Conservation (phyloP, 495 filamentous ascomycete species). For the Penicillium chermesinum region DNA sequence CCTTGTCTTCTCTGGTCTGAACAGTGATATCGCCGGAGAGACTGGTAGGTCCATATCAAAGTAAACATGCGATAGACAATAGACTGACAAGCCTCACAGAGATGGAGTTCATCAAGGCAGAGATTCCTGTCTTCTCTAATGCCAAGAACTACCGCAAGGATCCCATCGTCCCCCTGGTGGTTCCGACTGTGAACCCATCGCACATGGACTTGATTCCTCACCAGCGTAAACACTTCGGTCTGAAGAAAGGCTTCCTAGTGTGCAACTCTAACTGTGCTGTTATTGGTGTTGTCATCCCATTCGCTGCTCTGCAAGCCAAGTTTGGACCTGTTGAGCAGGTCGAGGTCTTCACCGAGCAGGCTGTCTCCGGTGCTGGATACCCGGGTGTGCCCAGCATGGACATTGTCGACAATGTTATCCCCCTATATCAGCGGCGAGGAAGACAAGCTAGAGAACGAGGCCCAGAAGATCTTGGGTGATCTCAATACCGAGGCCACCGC, state of each 20-base stretch:
- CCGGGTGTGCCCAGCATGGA: conserved; percentile 74
- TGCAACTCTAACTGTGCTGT: conserved; percentile 92
- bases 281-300: conserved; percentile 84
- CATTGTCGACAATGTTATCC: conserved; percentile 77
- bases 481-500: conserved; percentile 61
- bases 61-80: not conserved
- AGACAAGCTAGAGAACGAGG: conserved; percentile 81
- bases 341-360: conserved; percentile 83
- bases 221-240: conserved; percentile 59
- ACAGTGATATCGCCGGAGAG: conserved; percentile 76
- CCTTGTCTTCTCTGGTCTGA: conserved; percentile 82
- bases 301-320: conserved; percentile 70
- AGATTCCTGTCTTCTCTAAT: conserved; percentile 80
- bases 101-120: conserved; percentile 70
- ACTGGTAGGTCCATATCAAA: conserved; percentile 51
- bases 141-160: conserved; percentile 85
- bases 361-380: conserved; percentile 82
- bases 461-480: conserved; percentile 74
- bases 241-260: conserved; percentile 74
- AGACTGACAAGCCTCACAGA: conserved; percentile 41
- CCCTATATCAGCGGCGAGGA: conserved; percentile 84
- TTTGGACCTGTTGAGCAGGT: conserved; percentile 72
- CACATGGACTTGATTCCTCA: conserved; percentile 74
- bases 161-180: conserved; percentile 76
- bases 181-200: conserved; percentile 77